Conservation (phyloP, 352 stramenopile species). For the Pythium utonaiense region DNA sequence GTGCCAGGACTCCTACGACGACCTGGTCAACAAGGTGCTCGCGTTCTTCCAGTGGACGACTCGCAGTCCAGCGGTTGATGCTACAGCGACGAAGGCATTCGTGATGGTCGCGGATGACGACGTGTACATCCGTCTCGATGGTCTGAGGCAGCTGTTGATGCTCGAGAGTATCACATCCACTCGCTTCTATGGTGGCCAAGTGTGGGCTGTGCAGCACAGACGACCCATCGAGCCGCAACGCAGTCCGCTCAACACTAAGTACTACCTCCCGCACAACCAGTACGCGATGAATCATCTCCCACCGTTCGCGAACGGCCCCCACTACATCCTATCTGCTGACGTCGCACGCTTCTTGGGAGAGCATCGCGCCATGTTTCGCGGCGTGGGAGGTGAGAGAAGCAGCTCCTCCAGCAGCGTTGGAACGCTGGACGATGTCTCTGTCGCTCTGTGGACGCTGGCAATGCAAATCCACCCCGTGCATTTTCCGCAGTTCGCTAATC, state of each 20-base stretch:
- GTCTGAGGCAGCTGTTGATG: neutral
- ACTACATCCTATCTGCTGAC: conserved; percentile 36
- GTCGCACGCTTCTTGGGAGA: conserved; percentile 26
- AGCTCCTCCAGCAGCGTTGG: conserved; percentile 10
- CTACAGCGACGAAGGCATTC: conserved; percentile 11
- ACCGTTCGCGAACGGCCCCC: conserved; percentile 35
- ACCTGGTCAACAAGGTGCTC: conserved; percentile 51
- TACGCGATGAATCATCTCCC: conserved; percentile 27
- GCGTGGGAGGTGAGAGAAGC: conserved; percentile 2
- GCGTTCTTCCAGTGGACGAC: conserved; percentile 34
- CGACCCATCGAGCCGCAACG: conserved; percentile 11
- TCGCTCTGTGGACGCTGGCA: conserved; percentile 49
- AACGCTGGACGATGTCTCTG: conserved; percentile 53
- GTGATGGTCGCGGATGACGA: conserved; percentile 65
- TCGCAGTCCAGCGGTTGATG: conserved; percentile 11
- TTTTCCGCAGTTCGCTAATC: conserved; percentile 36
- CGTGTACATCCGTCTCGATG: conserved; percentile 23
- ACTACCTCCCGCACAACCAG: conserved; percentile 23
- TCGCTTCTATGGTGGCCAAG: conserved; percentile 36
- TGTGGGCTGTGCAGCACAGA: conserved; percentile 29
- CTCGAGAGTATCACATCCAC: neutral
- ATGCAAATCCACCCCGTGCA: conserved; percentile 45
- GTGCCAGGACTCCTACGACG: conserved; percentile 47
- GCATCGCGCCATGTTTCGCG: conserved; percentile 16
- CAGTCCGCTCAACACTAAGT: conserved; percentile 3